Evolutionary conservation across 768 basidiomycete species (phyloP).

Genomic region (Tylopilus subfusipes): DNA sequence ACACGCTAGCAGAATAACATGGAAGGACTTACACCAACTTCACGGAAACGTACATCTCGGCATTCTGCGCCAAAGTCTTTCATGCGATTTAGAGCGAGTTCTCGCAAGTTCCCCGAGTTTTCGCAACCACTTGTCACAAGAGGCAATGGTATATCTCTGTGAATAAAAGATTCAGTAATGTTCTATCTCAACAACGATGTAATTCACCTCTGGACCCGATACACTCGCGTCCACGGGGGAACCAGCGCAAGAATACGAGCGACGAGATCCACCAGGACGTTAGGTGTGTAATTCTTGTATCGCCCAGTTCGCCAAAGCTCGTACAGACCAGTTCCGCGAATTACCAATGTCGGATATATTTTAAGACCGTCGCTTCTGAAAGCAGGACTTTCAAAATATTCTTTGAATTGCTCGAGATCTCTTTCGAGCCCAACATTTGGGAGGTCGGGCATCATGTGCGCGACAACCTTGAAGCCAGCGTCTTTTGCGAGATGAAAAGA

Average conservation of each 20-base stretch:
- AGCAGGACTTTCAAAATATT: conserved; percentile 98
- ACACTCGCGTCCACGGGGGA: conserved; percentile 98
- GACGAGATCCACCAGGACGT: conserved; percentile 95
- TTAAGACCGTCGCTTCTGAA: conserved; percentile 97
- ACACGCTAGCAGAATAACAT: not conserved
- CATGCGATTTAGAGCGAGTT: conserved; percentile 95
- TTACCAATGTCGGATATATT: conserved; percentile 97
- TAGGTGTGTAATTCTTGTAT: conserved; percentile 99
- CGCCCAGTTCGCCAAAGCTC: conserved; percentile 96
- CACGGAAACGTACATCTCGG: conserved; percentile 94
- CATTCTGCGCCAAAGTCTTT: conserved; percentile 99
- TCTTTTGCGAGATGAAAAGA: conserved; percentile 98
- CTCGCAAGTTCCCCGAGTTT: conserved; percentile 94
- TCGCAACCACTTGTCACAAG: conserved; percentile 96
- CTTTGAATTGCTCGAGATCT: conserved; percentile 98
- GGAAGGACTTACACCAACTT: conserved; percentile 79
- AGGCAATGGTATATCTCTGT: conserved; percentile 93
- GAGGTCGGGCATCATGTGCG: conserved; percentile 99
- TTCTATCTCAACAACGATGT: not conserved
- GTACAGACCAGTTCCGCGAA: conserved; percentile 93
- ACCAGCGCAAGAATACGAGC: conserved; percentile 94
- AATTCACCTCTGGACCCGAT: conserved; percentile 87
- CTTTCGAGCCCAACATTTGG: conserved; percentile 97
- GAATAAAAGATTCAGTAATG: not conserved
- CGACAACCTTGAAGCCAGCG: conserved; percentile 99